Conservation (phyloP, 2,329 filamentous ascomycete genomes). For the Chlorencoelia australis region DNA sequence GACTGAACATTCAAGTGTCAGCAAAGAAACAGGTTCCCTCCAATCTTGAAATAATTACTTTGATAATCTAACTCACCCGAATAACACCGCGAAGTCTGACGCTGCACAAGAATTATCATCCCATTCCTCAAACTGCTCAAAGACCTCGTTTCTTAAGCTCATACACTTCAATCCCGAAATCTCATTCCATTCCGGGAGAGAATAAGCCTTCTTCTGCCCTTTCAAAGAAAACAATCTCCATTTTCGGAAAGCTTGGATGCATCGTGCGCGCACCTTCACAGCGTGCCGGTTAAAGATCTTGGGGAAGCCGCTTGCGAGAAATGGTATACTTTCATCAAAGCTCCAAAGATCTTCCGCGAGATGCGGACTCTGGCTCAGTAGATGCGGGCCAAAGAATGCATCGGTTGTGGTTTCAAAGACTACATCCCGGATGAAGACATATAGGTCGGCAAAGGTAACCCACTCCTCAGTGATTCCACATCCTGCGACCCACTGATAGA, state of each 20-base stretch:
- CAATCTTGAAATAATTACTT: not conserved
- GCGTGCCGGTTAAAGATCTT: not conserved
- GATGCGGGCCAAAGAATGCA: not conserved
- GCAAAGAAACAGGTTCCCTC: no score
- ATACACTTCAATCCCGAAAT: not conserved
- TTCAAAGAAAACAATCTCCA: not conserved
- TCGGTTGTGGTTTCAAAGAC: not conserved
- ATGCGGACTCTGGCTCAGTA: not conserved
- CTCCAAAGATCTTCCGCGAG: not conserved
- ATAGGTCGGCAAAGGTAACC: not conserved
- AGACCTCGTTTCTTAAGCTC: not conserved
- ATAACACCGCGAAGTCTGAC: not conserved
- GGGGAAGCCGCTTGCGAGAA: not conserved
- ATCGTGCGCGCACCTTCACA: not conserved
- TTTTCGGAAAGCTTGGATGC: not conserved
- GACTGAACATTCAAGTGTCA: not conserved
- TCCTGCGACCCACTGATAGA: not conserved
- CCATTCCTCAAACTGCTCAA: not conserved
- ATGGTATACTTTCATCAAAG: not conserved
- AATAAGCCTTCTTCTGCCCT: not conserved
- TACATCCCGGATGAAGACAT: not conserved
- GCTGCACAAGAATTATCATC: not conserved
- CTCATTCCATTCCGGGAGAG: not conserved
- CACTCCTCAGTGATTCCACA: not conserved
- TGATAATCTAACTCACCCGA: not conserved